Base-by-base conservation (phyloP, 805 yeast genomes). In the Cyberlindnera mycetangii region DNA sequence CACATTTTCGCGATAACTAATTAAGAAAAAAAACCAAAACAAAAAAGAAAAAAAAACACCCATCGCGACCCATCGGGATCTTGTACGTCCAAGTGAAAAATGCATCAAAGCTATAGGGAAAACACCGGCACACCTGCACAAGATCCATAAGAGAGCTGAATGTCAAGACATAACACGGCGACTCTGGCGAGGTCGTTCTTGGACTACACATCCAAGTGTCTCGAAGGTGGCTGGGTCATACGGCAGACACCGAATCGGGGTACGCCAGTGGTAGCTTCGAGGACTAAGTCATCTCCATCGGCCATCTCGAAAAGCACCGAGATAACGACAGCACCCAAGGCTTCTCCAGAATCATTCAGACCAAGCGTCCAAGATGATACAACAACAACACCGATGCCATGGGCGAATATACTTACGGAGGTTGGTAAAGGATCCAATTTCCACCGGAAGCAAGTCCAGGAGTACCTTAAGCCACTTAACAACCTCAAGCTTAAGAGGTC, bases 341-440 rank as follows among this genome's bases (percentile, higher is more conserved):
- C 22, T 6, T 18, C 28, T 25, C 7, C 7, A 6, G 28, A 11
- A 25, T 10, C 28, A 10, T 7, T 10, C 7, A 25, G 5, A 25
- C 14, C 28, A n/a, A 25, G n/a, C n/a, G n/a, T 12, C 32, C 19
- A 24, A 21, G 30, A 21, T 32, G 6, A 15, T 5, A 30, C 17
- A 32, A 18, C 12, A 14, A 19, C n/a, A 17, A 17, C 35, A 32
- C 22, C 22, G 7, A 18, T 19, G 9, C 3, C 12, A 14, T 20
- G 37, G 18, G 21, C 16, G n/a, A 27, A 12, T 15, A 15, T 17
- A 15, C n/a, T 18, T n/a, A 14, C 33, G 20, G 21, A 50, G 8
- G 58, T 65, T 2, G 69, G 68, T 4, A 55, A 49, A 20, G 66
- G 62, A 5, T 66, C 69, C 2, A 41, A 45, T 14, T 61, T 54